phyloP scores from a whole-genome alignment of 208 protist genomes.

The Acanthamoeba sp. region DNA sequence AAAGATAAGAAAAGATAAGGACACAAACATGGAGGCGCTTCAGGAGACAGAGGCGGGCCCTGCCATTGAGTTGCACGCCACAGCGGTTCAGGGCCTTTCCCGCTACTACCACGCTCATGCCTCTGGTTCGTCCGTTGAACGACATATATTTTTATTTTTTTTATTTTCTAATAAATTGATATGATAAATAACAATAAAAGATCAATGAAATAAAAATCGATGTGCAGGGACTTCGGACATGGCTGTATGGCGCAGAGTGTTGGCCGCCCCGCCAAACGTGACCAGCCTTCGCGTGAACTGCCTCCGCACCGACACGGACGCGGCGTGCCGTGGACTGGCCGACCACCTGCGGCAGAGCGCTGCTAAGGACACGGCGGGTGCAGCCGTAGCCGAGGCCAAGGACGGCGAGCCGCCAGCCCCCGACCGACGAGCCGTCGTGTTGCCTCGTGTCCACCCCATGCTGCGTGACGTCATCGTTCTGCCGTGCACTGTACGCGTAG shows the following conservation, averaged over 20 bases:
- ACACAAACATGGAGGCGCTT: no score
- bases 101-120: background rate
- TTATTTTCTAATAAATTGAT: background rate
- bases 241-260: background rate
- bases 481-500: slow-evolving; percentile 2
- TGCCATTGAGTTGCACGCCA: background rate
- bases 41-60: background rate
- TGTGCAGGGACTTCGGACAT: background rate
- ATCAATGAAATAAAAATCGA: background rate
- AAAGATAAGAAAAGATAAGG: no score
- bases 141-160: no score
- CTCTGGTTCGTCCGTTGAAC: background rate
- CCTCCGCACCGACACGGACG: slow-evolving; percentile 2
- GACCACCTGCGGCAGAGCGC: background rate
- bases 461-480: background rate
- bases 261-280: slow-evolving; percentile 6
- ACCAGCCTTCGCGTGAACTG: slow-evolving; percentile 7
- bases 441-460: background rate
- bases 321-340: background rate
- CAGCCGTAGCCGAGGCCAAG: background rate
- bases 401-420: background rate
- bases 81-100: background rate
- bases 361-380: background rate
- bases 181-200: background rate
- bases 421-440: background rate